Percentiles rank a stretch among this genome's conserved stretches.
Conservation (phyloP, 225 moss, liverwort and hornwort species). For the Marchantia polymorpha region DNA sequence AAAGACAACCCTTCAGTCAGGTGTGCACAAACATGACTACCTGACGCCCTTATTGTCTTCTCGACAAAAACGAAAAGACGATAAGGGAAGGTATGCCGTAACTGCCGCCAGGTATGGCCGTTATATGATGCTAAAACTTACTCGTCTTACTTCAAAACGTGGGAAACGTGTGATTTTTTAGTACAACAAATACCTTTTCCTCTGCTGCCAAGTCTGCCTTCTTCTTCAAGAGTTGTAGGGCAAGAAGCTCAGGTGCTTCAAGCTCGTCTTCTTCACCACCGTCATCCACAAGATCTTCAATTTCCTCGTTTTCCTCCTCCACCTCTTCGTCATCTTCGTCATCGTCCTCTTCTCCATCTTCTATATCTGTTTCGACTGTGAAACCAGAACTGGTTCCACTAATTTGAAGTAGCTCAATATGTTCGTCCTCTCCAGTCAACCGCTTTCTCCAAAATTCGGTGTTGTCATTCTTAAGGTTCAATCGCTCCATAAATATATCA, state of each 20-base stretch:
- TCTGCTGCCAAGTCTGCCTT: conserved; percentile 54
- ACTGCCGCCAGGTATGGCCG: too few relatives aligned
- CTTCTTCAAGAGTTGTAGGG: conserved; percentile 81
- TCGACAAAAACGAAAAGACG: too few relatives aligned
- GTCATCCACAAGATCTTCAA: conserved; percentile 79
- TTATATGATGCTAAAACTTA: too few relatives aligned
- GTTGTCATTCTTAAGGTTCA: conserved; percentile 77
- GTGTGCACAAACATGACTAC: not conserved
- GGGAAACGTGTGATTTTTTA: not conserved
- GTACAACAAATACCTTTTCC: conserved; percentile 47
- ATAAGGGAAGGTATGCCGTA: too few relatives aligned
- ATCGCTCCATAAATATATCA: conserved; percentile 73
- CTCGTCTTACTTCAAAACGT: too few relatives aligned
- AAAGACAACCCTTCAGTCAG: not conserved
- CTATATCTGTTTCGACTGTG: conserved; percentile 22
- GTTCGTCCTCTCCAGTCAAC: conserved; percentile 65
- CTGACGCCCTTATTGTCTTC: not conserved
- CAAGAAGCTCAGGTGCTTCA: conserved; percentile 85
- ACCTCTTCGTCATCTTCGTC: conserved; percentile 78
- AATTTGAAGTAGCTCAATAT: conserved; percentile 33
- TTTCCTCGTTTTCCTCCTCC: conserved; percentile 68
- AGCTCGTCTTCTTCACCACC: conserved; percentile 79
- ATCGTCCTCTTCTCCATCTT: conserved; percentile 43
- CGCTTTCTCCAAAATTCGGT: conserved; percentile 92
- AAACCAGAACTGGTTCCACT: not conserved